Conservation (phyloP, 2,329 filamentous ascomycete genomes). For the Acarospora socialis region DNA sequence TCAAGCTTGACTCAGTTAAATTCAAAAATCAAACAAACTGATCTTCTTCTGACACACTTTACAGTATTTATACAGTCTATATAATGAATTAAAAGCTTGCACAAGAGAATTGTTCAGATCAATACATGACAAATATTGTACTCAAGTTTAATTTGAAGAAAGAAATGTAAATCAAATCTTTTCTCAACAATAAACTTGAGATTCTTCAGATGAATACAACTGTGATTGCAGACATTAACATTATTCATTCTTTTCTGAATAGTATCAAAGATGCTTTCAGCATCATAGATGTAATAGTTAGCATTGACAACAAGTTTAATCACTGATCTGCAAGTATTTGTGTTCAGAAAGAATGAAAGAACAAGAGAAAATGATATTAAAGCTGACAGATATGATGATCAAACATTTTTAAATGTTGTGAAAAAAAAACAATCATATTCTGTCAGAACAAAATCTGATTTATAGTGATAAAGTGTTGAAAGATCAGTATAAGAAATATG, state of each 20-base stretch:
- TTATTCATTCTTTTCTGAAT: conserved; percentile 25
- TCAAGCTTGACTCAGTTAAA: no score
- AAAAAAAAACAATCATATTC: conserved; percentile 6
- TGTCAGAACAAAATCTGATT: conserved; percentile 16
- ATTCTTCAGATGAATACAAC: conserved; percentile 14
- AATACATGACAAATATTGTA: conserved; percentile 10
- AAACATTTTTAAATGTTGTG: conserved; percentile 17
- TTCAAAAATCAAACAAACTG: conserved; percentile 14
- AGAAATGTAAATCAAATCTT: conserved; percentile 12
- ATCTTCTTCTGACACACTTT: conserved; percentile 11
- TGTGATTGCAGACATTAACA: conserved; percentile 30
- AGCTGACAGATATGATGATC: conserved; percentile 18
- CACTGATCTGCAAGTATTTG: conserved; percentile 25
- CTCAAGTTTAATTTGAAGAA: conserved; percentile 17
- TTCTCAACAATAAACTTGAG: conserved; percentile 6
- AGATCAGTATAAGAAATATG: conserved; percentile 19
- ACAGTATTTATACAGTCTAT: conserved; percentile 13
- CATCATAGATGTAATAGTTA: conserved; percentile 29
- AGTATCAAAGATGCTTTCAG: conserved; percentile 20
- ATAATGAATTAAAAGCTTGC: conserved; percentile 4
- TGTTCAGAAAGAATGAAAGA: conserved; percentile 17
- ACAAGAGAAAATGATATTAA: conserved; percentile 17
- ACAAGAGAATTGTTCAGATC: not conserved
- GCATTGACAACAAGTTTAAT: conserved; percentile 19
- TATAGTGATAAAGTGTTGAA: conserved; percentile 26